These are phyloP conservation scores for Ogataea henricii DNA, from an alignment of 805 yeast genomes.

Conservation along the genomic window DNA sequence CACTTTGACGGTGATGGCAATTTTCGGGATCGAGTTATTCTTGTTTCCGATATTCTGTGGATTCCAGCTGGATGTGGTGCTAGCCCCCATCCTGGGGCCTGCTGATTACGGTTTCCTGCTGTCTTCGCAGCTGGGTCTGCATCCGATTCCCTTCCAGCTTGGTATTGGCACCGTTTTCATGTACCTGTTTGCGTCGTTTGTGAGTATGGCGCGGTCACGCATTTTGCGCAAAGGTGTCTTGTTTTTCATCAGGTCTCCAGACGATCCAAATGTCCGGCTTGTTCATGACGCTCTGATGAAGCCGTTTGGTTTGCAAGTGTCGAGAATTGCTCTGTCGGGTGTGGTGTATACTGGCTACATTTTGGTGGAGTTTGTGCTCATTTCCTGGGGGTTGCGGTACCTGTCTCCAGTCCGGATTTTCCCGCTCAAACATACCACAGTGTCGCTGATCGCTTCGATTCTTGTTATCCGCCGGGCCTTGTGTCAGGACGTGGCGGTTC, in stretches of 20 bases:
- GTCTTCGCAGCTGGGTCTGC: constrained; percentile 2
- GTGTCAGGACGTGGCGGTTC: background rate
- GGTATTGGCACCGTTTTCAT: constrained; percentile 77
- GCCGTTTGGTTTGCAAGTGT: constrained; percentile 70
- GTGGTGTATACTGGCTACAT: constrained; percentile 75
- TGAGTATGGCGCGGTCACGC: constrained; percentile 74
- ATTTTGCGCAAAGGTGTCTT: constrained; percentile 87
- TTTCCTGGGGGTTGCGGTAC: constrained; percentile 51
- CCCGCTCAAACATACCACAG: constrained; percentile 20
- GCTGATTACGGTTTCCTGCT: constrained; percentile 13
- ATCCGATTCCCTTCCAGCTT: constrained; percentile 41
- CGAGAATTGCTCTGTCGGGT: constrained; percentile 71
- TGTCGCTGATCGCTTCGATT: background rate
- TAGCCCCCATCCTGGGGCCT: constrained; percentile 54
- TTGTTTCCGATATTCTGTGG: constrained; percentile 90
- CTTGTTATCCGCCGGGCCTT: background rate
- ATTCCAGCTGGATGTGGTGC: constrained; percentile 64
- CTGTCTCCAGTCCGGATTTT: constrained; percentile 34
- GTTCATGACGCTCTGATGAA: constrained; percentile 84
- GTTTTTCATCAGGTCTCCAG: constrained; percentile 90
- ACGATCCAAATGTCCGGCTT: constrained; percentile 85
- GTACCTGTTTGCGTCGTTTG: constrained; percentile 83
- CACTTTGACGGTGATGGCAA: constrained; percentile 70
- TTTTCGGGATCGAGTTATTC: constrained; percentile 79
- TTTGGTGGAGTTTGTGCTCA: constrained; percentile 69